Conservation (phyloP, 129 eudicot genomes). For the Oenanthe sinensis region DNA sequence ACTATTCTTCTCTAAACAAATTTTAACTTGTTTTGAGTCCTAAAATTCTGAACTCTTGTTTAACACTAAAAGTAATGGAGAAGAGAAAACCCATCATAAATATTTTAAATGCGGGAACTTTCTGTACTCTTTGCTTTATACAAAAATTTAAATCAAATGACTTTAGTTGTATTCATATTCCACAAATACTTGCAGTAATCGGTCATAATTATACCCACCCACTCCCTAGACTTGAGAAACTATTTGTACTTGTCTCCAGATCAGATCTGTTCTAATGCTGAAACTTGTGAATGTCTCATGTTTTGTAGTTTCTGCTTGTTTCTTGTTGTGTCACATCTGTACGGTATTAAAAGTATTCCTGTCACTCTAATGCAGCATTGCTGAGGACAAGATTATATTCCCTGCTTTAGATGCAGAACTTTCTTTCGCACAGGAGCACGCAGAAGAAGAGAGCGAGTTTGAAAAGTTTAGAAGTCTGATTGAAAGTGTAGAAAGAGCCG, state of each 20-base stretch:
- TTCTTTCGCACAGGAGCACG: constrained; percentile 38
- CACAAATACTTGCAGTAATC: background rate
- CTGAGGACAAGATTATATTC: constrained; percentile 44
- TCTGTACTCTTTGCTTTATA: background rate
- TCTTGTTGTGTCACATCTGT: background rate
- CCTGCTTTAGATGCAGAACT: constrained; percentile 41
- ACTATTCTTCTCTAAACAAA: background rate
- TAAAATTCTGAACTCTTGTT: background rate
- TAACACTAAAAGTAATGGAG: background rate
- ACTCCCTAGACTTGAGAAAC: background rate
- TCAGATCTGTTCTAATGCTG: background rate
- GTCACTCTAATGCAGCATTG: constrained; percentile 23
- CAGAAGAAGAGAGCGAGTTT: constrained; percentile 42
- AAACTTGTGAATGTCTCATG: no score
- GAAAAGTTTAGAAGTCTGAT: constrained; percentile 28
- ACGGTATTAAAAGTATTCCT: background rate
- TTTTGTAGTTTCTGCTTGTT: background rate
- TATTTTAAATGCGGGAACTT: background rate
- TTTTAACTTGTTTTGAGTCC: no score
- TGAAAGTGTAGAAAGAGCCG: constrained; percentile 30
- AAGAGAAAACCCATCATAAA: background rate
- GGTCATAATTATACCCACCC: background rate
- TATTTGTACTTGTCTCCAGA: background rate
- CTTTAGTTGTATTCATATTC: background rate
- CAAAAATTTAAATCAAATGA: background rate